Percentiles rank a stretch among this genome's conserved stretches.
phyloP scores from a whole-genome alignment of 1,284 basidiomycete genomes.

The Neonothopanus nambi region DNA sequence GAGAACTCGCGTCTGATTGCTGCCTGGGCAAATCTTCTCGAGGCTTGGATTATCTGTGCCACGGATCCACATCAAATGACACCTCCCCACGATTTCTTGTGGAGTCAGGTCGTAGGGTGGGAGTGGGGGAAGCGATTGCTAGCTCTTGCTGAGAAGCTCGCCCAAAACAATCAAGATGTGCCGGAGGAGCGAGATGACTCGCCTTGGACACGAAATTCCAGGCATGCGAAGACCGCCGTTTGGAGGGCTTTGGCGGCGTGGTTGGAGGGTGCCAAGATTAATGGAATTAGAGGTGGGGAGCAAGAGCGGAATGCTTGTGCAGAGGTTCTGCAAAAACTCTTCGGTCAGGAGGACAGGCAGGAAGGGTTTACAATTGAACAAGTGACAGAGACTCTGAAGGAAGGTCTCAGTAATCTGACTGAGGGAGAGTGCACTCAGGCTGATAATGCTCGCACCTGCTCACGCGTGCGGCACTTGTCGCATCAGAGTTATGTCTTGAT shows the following conservation, averaged over 20 bases:
- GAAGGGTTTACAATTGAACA: not conserved
- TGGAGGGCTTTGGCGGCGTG: constrained; percentile 67
- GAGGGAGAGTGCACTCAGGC: constrained; percentile 9
- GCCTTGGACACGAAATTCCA: not conserved
- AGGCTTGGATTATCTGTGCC: constrained; percentile 81
- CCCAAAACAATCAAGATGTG: constrained; percentile 11
- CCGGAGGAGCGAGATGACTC: constrained; percentile 15
- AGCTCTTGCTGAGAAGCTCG: constrained; percentile 29
- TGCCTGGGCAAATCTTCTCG: constrained; percentile 58
- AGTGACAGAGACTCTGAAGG: not conserved
- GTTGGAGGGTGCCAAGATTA: constrained; percentile 74
- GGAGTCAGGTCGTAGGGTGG: constrained; percentile 82
- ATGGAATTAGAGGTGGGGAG: constrained; percentile 67
- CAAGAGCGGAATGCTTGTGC: constrained; percentile 50
- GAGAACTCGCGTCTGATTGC: constrained; percentile 15
- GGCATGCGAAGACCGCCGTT: constrained; percentile 41
- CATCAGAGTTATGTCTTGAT: constrained; percentile 39
- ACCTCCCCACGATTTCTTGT: constrained; percentile 84
- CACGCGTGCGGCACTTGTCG: constrained; percentile 29
- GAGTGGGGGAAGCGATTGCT: constrained; percentile 70
- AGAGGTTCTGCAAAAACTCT: constrained; percentile 20
- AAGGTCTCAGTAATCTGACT: not conserved
- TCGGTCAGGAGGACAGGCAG: not conserved
- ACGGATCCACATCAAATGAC: constrained; percentile 87
- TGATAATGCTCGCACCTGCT: not conserved